Conservation (phyloP, 108 stramenopile genomes). For the Cyclotella distinguenda region DNA sequence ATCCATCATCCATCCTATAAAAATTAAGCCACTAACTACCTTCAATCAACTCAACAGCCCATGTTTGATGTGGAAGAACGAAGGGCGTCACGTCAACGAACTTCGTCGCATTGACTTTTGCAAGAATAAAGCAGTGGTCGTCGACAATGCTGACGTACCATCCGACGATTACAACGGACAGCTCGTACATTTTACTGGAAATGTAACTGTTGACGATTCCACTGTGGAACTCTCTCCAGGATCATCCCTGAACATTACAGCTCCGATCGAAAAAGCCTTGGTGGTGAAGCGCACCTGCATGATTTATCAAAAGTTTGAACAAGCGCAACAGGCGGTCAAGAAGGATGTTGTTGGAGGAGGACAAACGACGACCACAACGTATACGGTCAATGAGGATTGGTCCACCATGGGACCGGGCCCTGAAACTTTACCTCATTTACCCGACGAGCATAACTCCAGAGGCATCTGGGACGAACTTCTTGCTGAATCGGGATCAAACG, state of each 20-base stretch:
- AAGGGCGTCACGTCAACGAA: slow-evolving; percentile 52
- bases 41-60: slow-evolving; percentile 11
- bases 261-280: slow-evolving; percentile 45
- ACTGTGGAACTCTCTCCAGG: slow-evolving; percentile 40
- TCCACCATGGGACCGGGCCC: slow-evolving; percentile 42
- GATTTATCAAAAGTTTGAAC: slow-evolving; percentile 55
- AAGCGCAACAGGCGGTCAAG: slow-evolving; percentile 27
- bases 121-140: slow-evolving; percentile 54
- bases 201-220: slow-evolving; percentile 52
- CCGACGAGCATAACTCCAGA: slow-evolving; percentile 31
- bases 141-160: slow-evolving; percentile 37
- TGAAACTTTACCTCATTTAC: slow-evolving; percentile 31
- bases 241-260: slow-evolving; percentile 39
- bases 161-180: slow-evolving; percentile 39
- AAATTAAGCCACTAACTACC: background rate
- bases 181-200: slow-evolving; percentile 51
- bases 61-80: slow-evolving; percentile 57
- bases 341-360: slow-evolving; percentile 50
- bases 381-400: slow-evolving; percentile 50
- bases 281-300: slow-evolving; percentile 49
- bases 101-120: slow-evolving; percentile 49
- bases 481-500: slow-evolving; percentile 20
- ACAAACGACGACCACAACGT: slow-evolving; percentile 52
- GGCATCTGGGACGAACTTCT: slow-evolving; percentile 43
- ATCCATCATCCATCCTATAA: background rate